Conservation (phyloP, 768 basidiomycete genomes). For the Cantharellus anzutake region DNA sequence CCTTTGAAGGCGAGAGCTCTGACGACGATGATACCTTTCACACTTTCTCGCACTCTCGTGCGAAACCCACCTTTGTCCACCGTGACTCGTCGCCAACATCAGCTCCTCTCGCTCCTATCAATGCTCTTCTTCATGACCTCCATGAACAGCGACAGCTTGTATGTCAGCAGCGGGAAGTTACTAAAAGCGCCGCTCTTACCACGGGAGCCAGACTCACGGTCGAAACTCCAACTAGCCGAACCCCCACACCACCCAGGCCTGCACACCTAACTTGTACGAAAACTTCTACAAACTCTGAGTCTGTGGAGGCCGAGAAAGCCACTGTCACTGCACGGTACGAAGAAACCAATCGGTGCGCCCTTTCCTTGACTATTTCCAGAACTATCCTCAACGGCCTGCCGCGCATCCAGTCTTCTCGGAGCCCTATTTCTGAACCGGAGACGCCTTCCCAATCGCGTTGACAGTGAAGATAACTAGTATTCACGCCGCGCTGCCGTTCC, state of each 20-base stretch:
- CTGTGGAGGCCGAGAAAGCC: neutral
- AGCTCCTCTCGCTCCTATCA: neutral
- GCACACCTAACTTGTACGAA: neutral
- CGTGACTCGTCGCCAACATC: too few relatives aligned
- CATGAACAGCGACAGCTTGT: neutral
- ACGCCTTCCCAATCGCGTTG: slow-evolving; percentile 8
- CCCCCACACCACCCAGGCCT: neutral
- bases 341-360: slow-evolving; percentile 7
- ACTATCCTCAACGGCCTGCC: slow-evolving; percentile 1
- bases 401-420: slow-evolving; percentile 32
- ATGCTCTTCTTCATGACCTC: neutral
- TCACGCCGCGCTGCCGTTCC: too few relatives aligned
- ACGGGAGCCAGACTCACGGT: neutral
- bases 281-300: neutral
- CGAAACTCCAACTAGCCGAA: neutral
- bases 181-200: neutral
- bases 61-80: too few relatives aligned
- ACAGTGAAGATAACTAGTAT: neutral
- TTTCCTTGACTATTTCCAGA: neutral
- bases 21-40: neutral
- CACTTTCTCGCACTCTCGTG: too few relatives aligned
- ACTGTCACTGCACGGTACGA: slow-evolving; percentile 5
- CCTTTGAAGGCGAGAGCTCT: neutral
- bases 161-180: too few relatives aligned
- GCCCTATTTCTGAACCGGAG: slow-evolving; percentile 46